A percentile compares a stretch with the other conserved stretches of the same genome.
These are phyloP conservation scores for Sporothrix brasiliensis DNA, from an alignment of 2,329 filamentous ascomycete genomes.

Conservation along the genomic window DNA sequence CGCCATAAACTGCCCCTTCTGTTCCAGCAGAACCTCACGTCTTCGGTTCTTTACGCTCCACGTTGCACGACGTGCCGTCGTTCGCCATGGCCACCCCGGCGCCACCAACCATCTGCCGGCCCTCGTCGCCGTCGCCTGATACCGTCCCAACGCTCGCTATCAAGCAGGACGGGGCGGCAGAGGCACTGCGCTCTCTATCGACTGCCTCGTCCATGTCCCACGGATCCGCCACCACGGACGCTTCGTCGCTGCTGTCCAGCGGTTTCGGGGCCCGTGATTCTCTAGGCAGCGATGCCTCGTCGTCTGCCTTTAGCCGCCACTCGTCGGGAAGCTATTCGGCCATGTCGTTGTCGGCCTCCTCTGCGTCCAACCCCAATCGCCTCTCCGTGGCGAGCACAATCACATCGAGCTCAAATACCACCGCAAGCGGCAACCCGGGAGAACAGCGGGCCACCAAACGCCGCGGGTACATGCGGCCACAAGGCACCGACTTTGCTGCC, in stretches of 20 bases:
- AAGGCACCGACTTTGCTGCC: conserved; percentile 84
- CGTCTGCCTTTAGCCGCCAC: conserved; percentile 59
- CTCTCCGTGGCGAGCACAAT: conserved; percentile 63
- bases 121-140: conserved; percentile 67
- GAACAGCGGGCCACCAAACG: conserved; percentile 51
- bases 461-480: conserved; percentile 84
- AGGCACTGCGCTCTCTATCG: conserved; percentile 66
- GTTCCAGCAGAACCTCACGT: background rate
- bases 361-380: conserved; percentile 55
- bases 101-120: conserved; percentile 45
- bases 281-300: conserved; percentile 49
- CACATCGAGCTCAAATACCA: conserved; percentile 45
- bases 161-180: conserved; percentile 34
- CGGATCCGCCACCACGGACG: conserved; percentile 54
- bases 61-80: background rate
- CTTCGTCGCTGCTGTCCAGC: conserved; percentile 53
- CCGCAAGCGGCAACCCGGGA: conserved; percentile 40
- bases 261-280: conserved; percentile 57
- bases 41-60: background rate
- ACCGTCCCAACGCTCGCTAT: conserved; percentile 61
- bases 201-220: conserved; percentile 61
- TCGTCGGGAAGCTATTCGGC: conserved; percentile 63
- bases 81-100: conserved; percentile 43
- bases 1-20: background rate
- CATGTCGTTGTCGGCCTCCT: conserved; percentile 15